Conservation (phyloP, 1,139 yeast genomes). For the Geotrichum klebahnii region DNA sequence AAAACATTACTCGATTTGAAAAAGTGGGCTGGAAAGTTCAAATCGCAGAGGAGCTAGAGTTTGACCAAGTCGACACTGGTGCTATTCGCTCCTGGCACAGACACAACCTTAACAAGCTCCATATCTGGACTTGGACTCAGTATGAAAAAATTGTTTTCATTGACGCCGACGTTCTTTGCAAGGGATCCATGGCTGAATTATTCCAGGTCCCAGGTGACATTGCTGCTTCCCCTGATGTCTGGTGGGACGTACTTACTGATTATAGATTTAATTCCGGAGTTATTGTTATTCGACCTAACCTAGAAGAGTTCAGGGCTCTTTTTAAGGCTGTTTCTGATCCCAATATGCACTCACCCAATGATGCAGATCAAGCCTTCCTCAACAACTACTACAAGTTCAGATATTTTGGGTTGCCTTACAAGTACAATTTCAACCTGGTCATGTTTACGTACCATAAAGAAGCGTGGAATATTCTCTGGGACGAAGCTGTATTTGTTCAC, state of each 20-base stretch:
- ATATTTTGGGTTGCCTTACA: constrained; percentile 28
- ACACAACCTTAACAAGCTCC: constrained; percentile 30
- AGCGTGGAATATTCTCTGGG: constrained; percentile 30
- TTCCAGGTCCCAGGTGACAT: constrained; percentile 29
- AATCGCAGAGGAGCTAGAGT: constrained; percentile 27
- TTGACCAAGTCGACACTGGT: constrained; percentile 27
- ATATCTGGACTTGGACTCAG: constrained; percentile 31
- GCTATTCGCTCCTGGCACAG: constrained; percentile 28
- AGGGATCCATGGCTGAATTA: constrained; percentile 27
- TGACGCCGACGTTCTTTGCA: constrained; percentile 32
- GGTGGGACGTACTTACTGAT: constrained; percentile 29
- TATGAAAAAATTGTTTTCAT: constrained; percentile 30
- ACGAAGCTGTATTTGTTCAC: constrained; percentile 30
- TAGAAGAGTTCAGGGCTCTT: constrained; percentile 28
- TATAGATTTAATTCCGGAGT: constrained; percentile 30
- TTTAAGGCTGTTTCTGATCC: constrained; percentile 29
- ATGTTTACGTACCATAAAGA: constrained; percentile 25
- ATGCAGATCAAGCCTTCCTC: constrained; percentile 31
- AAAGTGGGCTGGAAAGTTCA: constrained; percentile 29
- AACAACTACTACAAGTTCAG: constrained; percentile 27
- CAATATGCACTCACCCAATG: constrained; percentile 30
- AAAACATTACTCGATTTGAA: constrained; percentile 27
- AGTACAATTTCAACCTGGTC: constrained; percentile 29
- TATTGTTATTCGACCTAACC: constrained; percentile 28
- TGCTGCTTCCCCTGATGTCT: constrained; percentile 29